Evolutionary conservation across 176 grass and related monocot species (phyloP), one percentile per base, ranked within the genome.

Genomic region (Musa troglodytarum): DNA sequence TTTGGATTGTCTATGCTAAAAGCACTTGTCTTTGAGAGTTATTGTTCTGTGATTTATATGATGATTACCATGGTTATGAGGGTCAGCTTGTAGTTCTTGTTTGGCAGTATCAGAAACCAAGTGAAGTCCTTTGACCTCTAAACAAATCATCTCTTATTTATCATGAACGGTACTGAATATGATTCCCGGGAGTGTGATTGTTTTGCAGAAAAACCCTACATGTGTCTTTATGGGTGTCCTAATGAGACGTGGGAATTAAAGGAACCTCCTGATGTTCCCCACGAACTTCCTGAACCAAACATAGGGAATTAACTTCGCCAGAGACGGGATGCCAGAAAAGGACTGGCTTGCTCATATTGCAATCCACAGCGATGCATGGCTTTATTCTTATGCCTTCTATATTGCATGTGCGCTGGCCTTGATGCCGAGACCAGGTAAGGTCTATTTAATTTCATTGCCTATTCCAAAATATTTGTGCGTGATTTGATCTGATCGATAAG

Each of bases 281-380:
- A 2, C 5, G 66, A 69, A 28, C 23, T 69, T 20, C 66, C 66
- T 16, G 66, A 69, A 13, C 66, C 66, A 43, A 28, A 24, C 16
- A 12, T 69, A 43, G 66, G 66, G 66, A 43, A 50, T 69, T 69
- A 69, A 69, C 28, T 69, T 69, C 49, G 66, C 29, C 24, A 50
- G 66, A 69, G 66, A 69, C 28, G 66, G 29, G 28, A 69, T 69
- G 66, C 11, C 12, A 69, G 12, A 49, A 69, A 50, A 69, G 28
- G 66, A 69, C 0, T 69, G 66, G 66, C 28, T 69, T 17, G 24
- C 29, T 43, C 28, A 9, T 14, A 16, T 69, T 50, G 24, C 66
- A 43, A 16, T 69, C 12, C 66, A 69, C 15, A 69, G 66, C 14
- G 66, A 69, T 69, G 29, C 66, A 43, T 69, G 66, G 66, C 49